These are phyloP conservation scores for Scenedesmus sp. DNA, from an alignment of 163 green algal genomes.

Conservation along the genomic window DNA sequence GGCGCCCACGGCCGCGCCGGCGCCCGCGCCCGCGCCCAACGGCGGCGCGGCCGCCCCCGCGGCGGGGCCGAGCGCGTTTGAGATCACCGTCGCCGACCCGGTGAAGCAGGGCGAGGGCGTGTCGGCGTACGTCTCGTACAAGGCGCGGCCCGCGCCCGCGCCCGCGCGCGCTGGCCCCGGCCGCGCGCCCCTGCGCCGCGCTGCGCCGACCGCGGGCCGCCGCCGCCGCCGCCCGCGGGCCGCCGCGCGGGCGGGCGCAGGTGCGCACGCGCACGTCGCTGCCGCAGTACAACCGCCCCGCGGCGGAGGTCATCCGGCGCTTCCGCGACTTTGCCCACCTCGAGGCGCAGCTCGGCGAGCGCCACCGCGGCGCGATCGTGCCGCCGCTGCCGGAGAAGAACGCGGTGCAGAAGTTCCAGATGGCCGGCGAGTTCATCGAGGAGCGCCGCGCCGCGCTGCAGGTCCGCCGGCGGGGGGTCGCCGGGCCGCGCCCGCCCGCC, in stretches of 20 bases:
- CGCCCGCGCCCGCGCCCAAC: not conserved
- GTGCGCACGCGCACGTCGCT: slow-evolving; percentile 45
- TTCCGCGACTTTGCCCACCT: slow-evolving; percentile 95
- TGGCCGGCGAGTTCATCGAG: slow-evolving; percentile 93
- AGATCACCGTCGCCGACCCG: slow-evolving; percentile 85
- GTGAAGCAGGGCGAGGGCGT: slow-evolving; percentile 94
- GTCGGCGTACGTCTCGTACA: slow-evolving; percentile 89
- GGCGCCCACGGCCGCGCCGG: not conserved
- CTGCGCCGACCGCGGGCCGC: not conserved
- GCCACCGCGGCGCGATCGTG: slow-evolving; percentile 87
- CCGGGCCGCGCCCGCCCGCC: too few species aligned
- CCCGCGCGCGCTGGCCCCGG: slow-evolving; percentile 52
- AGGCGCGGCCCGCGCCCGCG: too few species aligned
- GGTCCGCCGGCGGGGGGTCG: too few species aligned
- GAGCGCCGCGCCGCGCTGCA: slow-evolving; percentile 77
- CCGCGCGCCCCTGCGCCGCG: not conserved
- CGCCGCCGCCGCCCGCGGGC: not conserved
- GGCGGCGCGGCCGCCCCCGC: not conserved
- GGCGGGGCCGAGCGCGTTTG: slow-evolving; percentile 54
- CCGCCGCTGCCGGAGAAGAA: slow-evolving; percentile 93
- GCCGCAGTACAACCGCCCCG: slow-evolving; percentile 58
- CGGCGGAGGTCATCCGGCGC: slow-evolving; percentile 80
- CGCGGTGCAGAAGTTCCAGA: slow-evolving; percentile 92
- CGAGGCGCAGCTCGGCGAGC: slow-evolving; percentile 70
- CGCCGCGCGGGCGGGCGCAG: not conserved